Evolutionary conservation across 441 rosid genomes (phyloP).

Genomic region (Breynia disticha): DNA sequence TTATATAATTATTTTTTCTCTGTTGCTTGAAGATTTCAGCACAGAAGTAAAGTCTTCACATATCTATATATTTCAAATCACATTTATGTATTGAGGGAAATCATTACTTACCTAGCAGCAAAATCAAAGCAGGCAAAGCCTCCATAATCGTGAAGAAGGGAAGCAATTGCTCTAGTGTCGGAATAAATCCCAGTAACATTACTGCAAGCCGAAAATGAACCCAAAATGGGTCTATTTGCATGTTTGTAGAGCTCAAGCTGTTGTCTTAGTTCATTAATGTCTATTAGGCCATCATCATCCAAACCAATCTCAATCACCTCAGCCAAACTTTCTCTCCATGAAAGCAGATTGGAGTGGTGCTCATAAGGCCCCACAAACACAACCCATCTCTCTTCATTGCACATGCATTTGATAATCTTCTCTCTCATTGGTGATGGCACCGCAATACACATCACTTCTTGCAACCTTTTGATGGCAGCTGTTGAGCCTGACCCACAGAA

Average conservation of each 20-base stretch:
- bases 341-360: slow-evolving; percentile 63
- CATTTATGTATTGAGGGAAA: neutral
- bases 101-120: slow-evolving; percentile 38
- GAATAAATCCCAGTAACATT: slow-evolving; percentile 46
- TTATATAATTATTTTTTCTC: no score
- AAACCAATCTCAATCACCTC: slow-evolving; percentile 47
- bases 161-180: slow-evolving; percentile 40
- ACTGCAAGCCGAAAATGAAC: slow-evolving; percentile 60
- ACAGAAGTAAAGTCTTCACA: no score
- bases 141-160: slow-evolving; percentile 38
- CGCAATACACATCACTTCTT: slow-evolving; percentile 50
- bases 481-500: slow-evolving; percentile 60
- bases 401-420: slow-evolving; percentile 20
- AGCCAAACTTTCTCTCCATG: slow-evolving; percentile 56
- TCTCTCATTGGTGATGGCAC: slow-evolving; percentile 42
- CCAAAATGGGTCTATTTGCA: slow-evolving; percentile 38
- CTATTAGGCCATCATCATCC: slow-evolving; percentile 28
- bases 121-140: slow-evolving; percentile 60
- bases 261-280: slow-evolving; percentile 23
- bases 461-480: slow-evolving; percentile 46
- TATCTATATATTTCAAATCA: no score
- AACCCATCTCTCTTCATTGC: slow-evolving; percentile 42
- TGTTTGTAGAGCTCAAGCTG: slow-evolving; percentile 19
- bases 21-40: no score
- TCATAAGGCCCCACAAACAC: slow-evolving; percentile 60